A percentile compares a stretch with the other conserved stretches of the same genome.
Conservation (phyloP, 2,329 filamentous ascomycete genomes). For the Xylariales sp. region DNA sequence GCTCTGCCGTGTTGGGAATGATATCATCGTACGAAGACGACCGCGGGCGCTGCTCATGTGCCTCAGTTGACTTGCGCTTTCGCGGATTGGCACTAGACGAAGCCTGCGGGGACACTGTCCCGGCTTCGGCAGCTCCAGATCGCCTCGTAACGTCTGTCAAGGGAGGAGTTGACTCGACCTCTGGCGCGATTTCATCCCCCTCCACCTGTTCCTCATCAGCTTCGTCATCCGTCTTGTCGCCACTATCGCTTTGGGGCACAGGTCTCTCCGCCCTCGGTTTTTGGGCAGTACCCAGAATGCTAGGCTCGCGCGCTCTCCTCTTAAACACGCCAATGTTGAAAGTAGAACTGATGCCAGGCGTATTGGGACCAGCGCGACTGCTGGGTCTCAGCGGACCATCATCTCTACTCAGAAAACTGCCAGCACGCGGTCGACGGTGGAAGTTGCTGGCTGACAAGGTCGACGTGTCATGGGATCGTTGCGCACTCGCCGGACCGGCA, state of each 20-base stretch:
- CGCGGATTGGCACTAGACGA: conserved; percentile 34
- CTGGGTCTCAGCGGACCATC: conserved; percentile 28
- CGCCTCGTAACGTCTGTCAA: conserved; percentile 44
- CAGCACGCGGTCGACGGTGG: conserved; percentile 26
- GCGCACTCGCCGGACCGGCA: conserved; percentile 22
- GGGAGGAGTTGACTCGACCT: conserved; percentile 67
- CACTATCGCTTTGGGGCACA: conserved; percentile 24
- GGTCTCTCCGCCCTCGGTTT: conserved; percentile 30
- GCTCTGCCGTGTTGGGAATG: conserved; percentile 17
- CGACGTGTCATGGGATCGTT: conserved; percentile 27
- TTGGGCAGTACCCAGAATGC: conserved; percentile 52
- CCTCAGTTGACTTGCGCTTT: conserved; percentile 54
- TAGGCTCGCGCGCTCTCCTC: conserved; percentile 54
- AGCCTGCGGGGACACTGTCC: conserved; percentile 20
- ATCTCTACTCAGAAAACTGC: conserved; percentile 27
- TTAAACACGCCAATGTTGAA: conserved; percentile 54
- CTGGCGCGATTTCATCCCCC: conserved; percentile 52
- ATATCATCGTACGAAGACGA: conserved; percentile 28
- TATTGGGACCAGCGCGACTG: conserved; percentile 27
- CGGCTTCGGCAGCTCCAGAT: conserved; percentile 18
- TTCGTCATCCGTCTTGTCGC: conserved; percentile 33
- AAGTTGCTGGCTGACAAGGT: conserved; percentile 26
- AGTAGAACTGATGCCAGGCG: conserved; percentile 29
- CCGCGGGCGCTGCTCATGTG: conserved; percentile 30
- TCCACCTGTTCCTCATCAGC: conserved; percentile 40